Evolutionary conservation across 306 rosid species (phyloP), one percentile per base, ranked within the genome.

Genomic region (Trifolium dubium): DNA sequence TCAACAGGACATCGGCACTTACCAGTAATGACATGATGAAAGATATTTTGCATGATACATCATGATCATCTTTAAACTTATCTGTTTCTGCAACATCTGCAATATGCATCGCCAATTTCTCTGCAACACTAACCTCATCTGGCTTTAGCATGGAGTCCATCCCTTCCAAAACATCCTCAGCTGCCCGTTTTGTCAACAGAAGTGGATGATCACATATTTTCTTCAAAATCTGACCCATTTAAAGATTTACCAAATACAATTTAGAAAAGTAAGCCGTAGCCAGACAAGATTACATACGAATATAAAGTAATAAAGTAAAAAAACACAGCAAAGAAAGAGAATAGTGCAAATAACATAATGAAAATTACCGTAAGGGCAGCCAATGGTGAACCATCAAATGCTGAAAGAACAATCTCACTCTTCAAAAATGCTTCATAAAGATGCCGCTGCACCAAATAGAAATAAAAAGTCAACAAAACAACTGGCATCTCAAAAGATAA

Each of bases 141-240:
- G 91, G 90, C 78, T 87, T 77, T 18, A 88, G 79, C 85, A 83
- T 79, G 28, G 94, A 71, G 74, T 89, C 94, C 94, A 93, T 78
- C 78, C 90, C 98, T 82, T 91, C 97, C 85, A 93, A 77, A 34
- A 93, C 88, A 77, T 88, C 98, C 83, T 91, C 96, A 60, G 97
- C 97, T 11, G 97, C 97, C 75, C 96, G 89, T 86, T 91, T 93
- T 6, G 97, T 91, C 89, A 93, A 80, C 54, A 93, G 64, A 71
- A 89, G 92, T 49, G 98, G 96, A 86, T 93, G 97, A 75, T 91
- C 96, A 73, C 96, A 91, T 81, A 93, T 91, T 85, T 93, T 93
- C 85, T 89, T 91, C 74, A 93, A 77, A 76, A 93, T 89, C 98
- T 93, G 83, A n/a, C 29, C 55, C 71, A 34, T 31, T 74, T 67